Evolutionary conservation across 75 land plant species (phyloP).

Genomic region (Picea glauca): DNA sequence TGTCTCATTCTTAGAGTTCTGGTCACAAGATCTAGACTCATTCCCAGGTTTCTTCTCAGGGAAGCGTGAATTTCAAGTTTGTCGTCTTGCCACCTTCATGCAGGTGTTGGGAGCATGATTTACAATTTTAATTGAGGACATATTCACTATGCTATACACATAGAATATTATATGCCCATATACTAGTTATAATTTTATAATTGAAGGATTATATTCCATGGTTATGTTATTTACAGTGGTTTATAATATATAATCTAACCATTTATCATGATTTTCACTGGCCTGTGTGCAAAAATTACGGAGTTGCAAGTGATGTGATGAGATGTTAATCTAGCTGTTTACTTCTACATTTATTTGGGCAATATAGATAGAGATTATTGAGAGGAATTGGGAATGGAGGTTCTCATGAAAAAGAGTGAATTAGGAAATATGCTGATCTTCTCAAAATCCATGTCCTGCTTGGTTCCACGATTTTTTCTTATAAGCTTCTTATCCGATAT

Average conservation of each 20-base stretch:
- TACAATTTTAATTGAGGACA: neutral
- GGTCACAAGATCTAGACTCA: neutral
- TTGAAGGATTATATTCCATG: neutral
- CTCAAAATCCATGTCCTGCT: too few species aligned
- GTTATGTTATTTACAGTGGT: neutral
- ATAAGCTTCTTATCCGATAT: too few species aligned
- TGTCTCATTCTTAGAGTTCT: neutral
- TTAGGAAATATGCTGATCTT: too few species aligned
- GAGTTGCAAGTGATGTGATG: neutral
- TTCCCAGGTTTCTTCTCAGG: neutral
- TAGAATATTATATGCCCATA: neutral
- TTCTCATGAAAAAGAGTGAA: too few species aligned
- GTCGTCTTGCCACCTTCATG: neutral
- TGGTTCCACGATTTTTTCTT: too few species aligned
- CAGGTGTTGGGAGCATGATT: neutral
- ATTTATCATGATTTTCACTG: neutral
- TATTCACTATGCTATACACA: neutral
- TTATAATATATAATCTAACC: neutral
- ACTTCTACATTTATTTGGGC: neutral
- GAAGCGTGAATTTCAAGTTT: neutral
- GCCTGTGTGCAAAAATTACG: neutral
- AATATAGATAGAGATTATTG: neutral
- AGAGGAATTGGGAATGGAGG: neutral
- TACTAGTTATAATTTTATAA: neutral
- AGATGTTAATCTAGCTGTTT: neutral